These are phyloP conservation scores for Melampsora abietis-canadensis DNA, from an alignment of 1,284 basidiomycete species.

Conservation along the genomic window DNA sequence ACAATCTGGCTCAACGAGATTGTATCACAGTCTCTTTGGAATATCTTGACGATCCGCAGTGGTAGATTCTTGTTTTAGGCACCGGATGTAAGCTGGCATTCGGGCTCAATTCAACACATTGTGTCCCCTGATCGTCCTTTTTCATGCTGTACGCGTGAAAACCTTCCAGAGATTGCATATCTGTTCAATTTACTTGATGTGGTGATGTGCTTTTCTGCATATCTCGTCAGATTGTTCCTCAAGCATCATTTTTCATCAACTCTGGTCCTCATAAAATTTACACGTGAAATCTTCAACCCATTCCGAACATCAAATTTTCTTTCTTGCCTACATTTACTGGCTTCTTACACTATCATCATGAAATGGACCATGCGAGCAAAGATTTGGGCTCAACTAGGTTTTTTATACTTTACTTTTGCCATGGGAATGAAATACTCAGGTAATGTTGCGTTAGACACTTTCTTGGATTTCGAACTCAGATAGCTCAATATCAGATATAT, in stretches of 20 bases:
- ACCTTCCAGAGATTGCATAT: neutral
- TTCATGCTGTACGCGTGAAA: neutral
- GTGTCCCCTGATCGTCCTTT: neutral
- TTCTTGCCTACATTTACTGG: neutral
- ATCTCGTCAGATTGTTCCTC: neutral
- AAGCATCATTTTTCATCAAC: neutral
- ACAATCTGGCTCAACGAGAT: neutral
- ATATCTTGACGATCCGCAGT: neutral
- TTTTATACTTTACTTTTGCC: neutral
- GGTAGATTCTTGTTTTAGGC: neutral
- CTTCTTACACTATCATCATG: neutral
- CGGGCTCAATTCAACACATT: neutral
- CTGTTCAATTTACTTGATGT: neutral
- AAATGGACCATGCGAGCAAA: neutral
- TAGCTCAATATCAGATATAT: neutral
- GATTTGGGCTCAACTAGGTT: neutral
- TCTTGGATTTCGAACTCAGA: neutral
- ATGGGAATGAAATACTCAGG: neutral
- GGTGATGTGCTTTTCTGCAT: neutral
- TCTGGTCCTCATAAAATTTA: neutral
- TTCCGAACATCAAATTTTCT: neutral
- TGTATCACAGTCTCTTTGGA: neutral
- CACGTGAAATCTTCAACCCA: neutral
- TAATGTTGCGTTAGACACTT: neutral
- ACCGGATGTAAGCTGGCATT: neutral